These are phyloP conservation scores for Prunella vulgaris DNA, from an alignment of 257 asterid genomes.

Conservation along the genomic window DNA sequence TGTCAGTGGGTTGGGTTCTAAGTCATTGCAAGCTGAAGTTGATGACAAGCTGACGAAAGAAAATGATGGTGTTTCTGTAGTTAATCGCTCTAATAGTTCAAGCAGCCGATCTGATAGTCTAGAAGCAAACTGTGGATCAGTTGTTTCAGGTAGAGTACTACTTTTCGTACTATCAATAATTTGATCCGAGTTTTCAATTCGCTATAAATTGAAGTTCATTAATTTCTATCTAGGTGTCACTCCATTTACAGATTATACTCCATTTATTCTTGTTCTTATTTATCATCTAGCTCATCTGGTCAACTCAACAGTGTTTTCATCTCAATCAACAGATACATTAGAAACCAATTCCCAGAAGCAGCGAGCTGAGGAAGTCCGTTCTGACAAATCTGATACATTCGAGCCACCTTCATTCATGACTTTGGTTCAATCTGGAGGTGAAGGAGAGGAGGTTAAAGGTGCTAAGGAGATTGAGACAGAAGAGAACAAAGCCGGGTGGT, in stretches of 20 bases:
- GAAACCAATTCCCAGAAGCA: conserved; percentile 36
- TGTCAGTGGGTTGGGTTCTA: conserved; percentile 17
- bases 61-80: conserved; percentile 30
- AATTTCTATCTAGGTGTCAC: not conserved
- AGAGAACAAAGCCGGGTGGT: conserved; percentile 59
- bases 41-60: conserved; percentile 33
- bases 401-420: conserved; percentile 84
- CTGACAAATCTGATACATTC: conserved; percentile 42
- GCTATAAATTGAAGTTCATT: not conserved
- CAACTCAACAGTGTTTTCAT: conserved; percentile 30
- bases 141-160: conserved; percentile 66
- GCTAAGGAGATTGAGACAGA: conserved; percentile 51
- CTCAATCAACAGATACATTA: conserved; percentile 40
- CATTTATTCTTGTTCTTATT: not conserved
- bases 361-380: conserved; percentile 27
- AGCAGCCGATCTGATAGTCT: conserved; percentile 59
- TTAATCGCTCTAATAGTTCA: conserved; percentile 35
- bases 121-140: conserved; percentile 82
- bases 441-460: conserved; percentile 20
- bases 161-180: not conserved
- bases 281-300: not conserved
- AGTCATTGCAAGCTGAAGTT: conserved; percentile 30
- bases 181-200: not conserved
- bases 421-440: conserved; percentile 44
- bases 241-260: not conserved